Base-by-base conservation (phyloP, 129 eudicot genomes). In the Smallanthus sonchifolius region DNA sequence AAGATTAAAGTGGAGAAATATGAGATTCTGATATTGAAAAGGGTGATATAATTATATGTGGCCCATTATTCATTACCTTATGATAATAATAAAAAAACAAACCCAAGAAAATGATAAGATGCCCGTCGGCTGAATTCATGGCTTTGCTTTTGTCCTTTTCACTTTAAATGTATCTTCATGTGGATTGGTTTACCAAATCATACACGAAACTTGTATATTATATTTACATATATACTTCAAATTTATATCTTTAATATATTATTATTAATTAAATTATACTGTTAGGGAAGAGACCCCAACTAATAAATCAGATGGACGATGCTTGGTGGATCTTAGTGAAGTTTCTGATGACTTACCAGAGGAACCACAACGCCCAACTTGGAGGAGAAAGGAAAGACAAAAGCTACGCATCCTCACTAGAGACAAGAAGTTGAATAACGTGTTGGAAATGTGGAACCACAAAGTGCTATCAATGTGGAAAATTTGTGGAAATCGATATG, bases 51-150 rank as follows among this genome's bases (percentile, higher is more conserved):
- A 61, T 61, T 61, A 32, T 70, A 10, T 49, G 16, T 70, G 75
- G 75, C 75, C 75, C 63, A 70, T 68, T 68, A 44, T 70, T 35
- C 61, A 70, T 70, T 67, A 56, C 49, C 45, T 34, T 28, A 49
- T 70, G 20, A 68, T 68, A 28, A 45, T 68, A 57, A 49, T 60
- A 60, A 15, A 35, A 48, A 49, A 28, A 68, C 14, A 24, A 32
- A 6, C 28, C 24, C 8, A 67, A 24, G n/a, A 47, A 11, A 68
- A 57, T 57, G 39, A 68, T 68, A 68, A 51, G 63, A 70, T 49
- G 17, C 61, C 34, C 63, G 7, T 36, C 54, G 62, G 75, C 75
- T 70, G 35, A 49, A 70, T 14, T 70, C 13, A 52, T 51, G 75
- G 75, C 45, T 52, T 70, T 51, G 30, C 17, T 36, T 70, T 70